Base-by-base conservation (phyloP, 139 green algal genomes). In the Chlamydomonas incerta region DNA sequence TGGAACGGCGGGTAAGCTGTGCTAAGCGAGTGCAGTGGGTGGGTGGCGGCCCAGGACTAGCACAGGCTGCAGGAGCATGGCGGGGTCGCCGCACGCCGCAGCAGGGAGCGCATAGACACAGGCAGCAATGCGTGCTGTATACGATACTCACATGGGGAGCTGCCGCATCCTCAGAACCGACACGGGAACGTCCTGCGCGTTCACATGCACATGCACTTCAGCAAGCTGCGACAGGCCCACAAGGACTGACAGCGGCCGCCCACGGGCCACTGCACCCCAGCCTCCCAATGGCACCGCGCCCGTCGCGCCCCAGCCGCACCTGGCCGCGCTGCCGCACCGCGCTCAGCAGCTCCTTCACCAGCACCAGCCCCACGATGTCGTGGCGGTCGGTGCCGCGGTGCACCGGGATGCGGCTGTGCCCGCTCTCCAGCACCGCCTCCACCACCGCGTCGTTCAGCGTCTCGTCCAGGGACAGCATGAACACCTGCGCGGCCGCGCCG, bases 341-440 rank as follows among this genome's bases (percentile, higher is more conserved):
- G 9, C 37, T 69, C 37, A 81, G 73, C 63, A 91, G 89, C 68
- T 87, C 82, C 58, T 87, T 91, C 33, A 92, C 87, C 33, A 75
- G 57, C 57, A 89, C 71, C 34, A 98, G 88, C 31, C 95, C 95
- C 13, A 92, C 60, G 76, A 93, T 89, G 60, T 88, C 63, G 33
- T 67, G 69, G 0, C 88, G 76, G 90, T 94, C 74, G 24, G 83
- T 91, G 6, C 90, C 89, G 5, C 57, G 74, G 88, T 96, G 92
- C 31, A 98, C 92, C 0, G 95, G 95, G 35, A 98, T 90, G 70
- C 95, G 91, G 63, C 73, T 91, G 92, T 98, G 95, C 33, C 94
- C 90, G 73, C 63, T 71, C 37, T 73, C 60, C 50, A 87, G 65
- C 47, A 83, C 75, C 31, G 68, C 72, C 60, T 82, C 82, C n/a